Conservation (phyloP, 2,329 filamentous ascomycete genomes). For the Neofusicoccum ribis region DNA sequence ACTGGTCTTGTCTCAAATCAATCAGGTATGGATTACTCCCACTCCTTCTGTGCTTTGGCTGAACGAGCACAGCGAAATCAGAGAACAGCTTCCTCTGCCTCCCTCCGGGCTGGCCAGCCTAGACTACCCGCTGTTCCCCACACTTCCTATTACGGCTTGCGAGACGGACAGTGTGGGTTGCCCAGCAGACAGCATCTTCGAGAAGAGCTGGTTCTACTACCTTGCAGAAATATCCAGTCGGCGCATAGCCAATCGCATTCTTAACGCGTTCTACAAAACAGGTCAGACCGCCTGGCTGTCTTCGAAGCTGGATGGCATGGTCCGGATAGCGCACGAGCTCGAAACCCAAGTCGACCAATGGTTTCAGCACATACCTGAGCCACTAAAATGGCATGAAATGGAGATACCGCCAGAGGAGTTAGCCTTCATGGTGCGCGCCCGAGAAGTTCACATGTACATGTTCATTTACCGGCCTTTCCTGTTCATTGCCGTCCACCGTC, state of each 20-base stretch:
- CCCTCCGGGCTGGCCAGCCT: constrained; percentile 26
- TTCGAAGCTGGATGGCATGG: constrained; percentile 8
- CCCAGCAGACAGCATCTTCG: background rate
- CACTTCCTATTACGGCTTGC: constrained; percentile 25
- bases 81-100: constrained; percentile 24
- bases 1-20: constrained; percentile 39
- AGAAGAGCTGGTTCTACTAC: constrained; percentile 33
- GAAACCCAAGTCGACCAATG: constrained; percentile 22
- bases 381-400: constrained; percentile 10
- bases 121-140: constrained; percentile 34
- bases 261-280: constrained; percentile 20
- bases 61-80: constrained; percentile 21
- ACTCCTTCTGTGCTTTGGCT: background rate
- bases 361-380: background rate
- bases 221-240: constrained; percentile 33
- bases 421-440: constrained; percentile 23
- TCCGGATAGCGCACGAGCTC: constrained; percentile 21
- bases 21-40: constrained; percentile 26
- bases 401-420: constrained; percentile 27
- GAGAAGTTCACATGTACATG: constrained; percentile 24
- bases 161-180: constrained; percentile 26
- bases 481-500: constrained; percentile 31
- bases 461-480: constrained; percentile 35
- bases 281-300: constrained; percentile 27
- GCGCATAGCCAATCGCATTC: constrained; percentile 25